Evolutionary conservation across 2,329 filamentous ascomycete species (phyloP), one percentile per base, ranked within the genome.

Genomic region (Stachybotrys echinatus): DNA sequence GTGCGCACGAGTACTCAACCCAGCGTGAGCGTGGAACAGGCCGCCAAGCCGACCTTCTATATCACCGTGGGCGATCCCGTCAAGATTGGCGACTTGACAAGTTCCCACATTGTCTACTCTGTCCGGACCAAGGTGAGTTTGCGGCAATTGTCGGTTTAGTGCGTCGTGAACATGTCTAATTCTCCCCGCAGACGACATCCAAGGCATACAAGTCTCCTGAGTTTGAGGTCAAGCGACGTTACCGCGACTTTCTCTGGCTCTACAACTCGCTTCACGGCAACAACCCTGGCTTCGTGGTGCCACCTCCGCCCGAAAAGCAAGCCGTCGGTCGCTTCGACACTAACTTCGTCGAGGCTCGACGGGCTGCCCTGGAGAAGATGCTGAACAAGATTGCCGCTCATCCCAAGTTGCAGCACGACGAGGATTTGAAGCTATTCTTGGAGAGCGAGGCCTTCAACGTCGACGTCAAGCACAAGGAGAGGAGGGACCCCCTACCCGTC

Each of bases 381-480:
- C 76, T 96, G 49, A 97, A 96, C 80, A 97, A 96, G 76, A 94
- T 85, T 52, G 90, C 92, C 3, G 82, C 84, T 12, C 94, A 99
- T 66, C 87, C 90, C 7, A 88, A 91, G 31, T 75, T 99, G 56
- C 94, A 97, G 65, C 89, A 96, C 61, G 94, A 99, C 63, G 85
- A 82, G 6, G 94, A 99, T 63, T 72, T 99, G 54, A 99, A 99
- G 74, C 84, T 97, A 5, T 99, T 99, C 69, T 75, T 99, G 14
- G 94, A 99, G 70, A 97, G 92, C 64, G 94, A 99, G 61, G 79
- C 91, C 1, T 96, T 99, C 74, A 96, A 91, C 62, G 82, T 96
- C 37, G 94, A 99, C 62, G 85, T 99, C 63, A 99, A 97, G 75
- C 94, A 99, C 72, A 96, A 96, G 70, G 92, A 97, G 68, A 85